Evolutionary conservation across 2,329 filamentous ascomycete species (phyloP).

Genomic region (Curvularia eragrostidis): DNA sequence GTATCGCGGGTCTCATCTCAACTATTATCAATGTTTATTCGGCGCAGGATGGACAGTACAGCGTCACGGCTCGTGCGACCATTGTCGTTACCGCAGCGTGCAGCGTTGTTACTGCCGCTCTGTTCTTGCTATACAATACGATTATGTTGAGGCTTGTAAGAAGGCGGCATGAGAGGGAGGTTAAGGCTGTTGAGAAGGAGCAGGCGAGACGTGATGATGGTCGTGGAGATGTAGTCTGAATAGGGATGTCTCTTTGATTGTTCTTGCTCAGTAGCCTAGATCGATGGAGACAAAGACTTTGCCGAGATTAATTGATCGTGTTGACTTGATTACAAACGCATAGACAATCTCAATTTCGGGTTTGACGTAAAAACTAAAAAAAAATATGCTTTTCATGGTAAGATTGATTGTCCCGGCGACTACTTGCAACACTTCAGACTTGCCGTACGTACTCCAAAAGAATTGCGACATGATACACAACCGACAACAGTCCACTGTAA

Average conservation of each 20-base stretch:
- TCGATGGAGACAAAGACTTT: background rate
- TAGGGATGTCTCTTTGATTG: background rate
- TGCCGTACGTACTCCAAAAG: background rate
- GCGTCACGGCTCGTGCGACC: conserved; percentile 52
- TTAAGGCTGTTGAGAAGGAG: conserved; percentile 26
- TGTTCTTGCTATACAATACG: conserved; percentile 44
- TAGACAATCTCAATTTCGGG: background rate
- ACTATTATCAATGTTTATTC: conserved; percentile 60
- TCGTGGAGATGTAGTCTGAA: conserved; percentile 3
- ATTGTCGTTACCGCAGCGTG: conserved; percentile 42
- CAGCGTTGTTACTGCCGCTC: conserved; percentile 2
- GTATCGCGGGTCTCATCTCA: conserved; percentile 58
- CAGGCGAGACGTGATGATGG: conserved; percentile 10
- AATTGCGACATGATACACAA: background rate
- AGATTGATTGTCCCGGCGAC: background rate
- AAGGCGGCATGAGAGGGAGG: conserved; percentile 41
- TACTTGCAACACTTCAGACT: background rate
- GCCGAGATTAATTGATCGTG: background rate
- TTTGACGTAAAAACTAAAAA: background rate
- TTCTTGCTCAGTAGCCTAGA: background rate
- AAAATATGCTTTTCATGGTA: background rate
- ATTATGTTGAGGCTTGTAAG: conserved; percentile 45
- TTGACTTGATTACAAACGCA: background rate
- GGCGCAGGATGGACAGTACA: conserved; percentile 52
- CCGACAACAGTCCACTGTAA: background rate